Percentiles rank a stretch among this genome's conserved stretches.
Evolutionary conservation across 176 grass and related monocot species (phyloP).

Genomic region (sorghum (Sorghum bicolor)): Sorghum_bicolor_NCBIv3 NC_012879.2:57181501-57182000

Average conservation of each 20-base stretch:
- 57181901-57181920: neutral
- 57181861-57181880: neutral
- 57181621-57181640: conserved; percentile 5
- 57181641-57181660: conserved; percentile 21
- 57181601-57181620: neutral
- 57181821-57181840: conserved; percentile 21
- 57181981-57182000: neutral
- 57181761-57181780: neutral
- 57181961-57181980: neutral
- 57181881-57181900: neutral
- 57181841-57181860: neutral
- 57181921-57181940: neutral
- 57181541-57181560: neutral
- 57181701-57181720: neutral
- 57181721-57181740: neutral
- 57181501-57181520: neutral
- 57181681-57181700: conserved; percentile 27
- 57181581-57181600: neutral
- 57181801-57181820: conserved; percentile 14
- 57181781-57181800: too few relatives aligned
- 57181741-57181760: neutral
- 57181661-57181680: conserved; percentile 45
- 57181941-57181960: neutral
- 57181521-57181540: neutral
- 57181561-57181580: neutral